Evolutionary conservation across 495 filamentous ascomycete genomes (phyloP), one percentile per base, ranked within the genome.

Genomic region (Podospora tetraspora): DNA sequence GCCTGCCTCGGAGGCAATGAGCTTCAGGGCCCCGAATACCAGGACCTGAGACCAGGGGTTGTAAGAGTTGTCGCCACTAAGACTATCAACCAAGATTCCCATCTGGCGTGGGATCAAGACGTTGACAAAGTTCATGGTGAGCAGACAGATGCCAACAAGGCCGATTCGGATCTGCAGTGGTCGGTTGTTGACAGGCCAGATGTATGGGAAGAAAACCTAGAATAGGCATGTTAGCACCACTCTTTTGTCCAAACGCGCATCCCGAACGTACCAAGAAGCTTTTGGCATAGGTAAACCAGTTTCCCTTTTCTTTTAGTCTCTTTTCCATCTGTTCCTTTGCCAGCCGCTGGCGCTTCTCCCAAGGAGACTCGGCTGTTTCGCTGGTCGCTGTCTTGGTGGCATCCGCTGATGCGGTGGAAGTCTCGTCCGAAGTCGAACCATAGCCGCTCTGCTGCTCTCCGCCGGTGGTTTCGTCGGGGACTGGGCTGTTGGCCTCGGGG

Each of bases 21-120:
- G 83, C 67, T 82, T 80, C 24, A 86, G 84, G 9, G 82, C 70
- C 43, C 86, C 78, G 68, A 85, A 90, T 19, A 88, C 72, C 32
- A 79, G 70, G 29, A 90, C 82, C 62, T 87, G 81, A 21, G 79
- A 65, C 85, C 86, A 87, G 9, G 86, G 83, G 61, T 82, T 81
- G 21, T 71, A 58, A 22, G 74, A 74, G 67, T 79, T 79, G 58
- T 59, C 71, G 11, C 78, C 76, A 57, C 73, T 75, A 23, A 91
- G 76, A 37, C 78, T 81, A 70, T 91, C 84, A 63, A 86, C 81
- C 37, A 91, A 82, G 62, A 86, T 83, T 58, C 89, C 90, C 29
- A 90, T 80, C 70, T 91, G 89, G 27, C 86, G 84, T 27, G 90
- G 90, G 63, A 90, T 84, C 25, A 91, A 74, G 23, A 91, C 79